A percentile compares a stretch with the other conserved stretches of the same genome.
These are phyloP conservation scores for Xylaria castorea DNA, from an alignment of 495 filamentous ascomycete genomes.

Conservation along the genomic window DNA sequence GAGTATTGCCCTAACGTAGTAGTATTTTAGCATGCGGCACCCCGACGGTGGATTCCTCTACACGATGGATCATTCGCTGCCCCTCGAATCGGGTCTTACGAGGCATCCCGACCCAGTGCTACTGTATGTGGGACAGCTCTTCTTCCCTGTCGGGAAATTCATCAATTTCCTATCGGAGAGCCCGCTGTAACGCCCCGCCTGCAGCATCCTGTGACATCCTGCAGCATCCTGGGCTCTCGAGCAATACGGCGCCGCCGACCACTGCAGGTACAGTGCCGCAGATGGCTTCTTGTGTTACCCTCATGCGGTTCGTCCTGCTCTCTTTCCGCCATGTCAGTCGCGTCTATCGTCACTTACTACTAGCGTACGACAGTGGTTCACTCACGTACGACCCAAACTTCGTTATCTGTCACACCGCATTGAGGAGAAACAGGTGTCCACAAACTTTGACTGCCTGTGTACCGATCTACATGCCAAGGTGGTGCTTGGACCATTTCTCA, in stretches of 20 bases:
- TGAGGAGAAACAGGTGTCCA: not conserved
- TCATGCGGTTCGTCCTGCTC: not conserved
- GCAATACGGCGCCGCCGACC: constrained; percentile 19
- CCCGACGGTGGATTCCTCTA: not conserved
- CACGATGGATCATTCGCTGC: not conserved
- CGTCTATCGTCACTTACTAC: not conserved
- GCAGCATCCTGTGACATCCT: constrained; percentile 12
- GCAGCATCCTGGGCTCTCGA: not conserved
- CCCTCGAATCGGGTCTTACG: constrained; percentile 13
- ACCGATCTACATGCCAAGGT: not conserved
- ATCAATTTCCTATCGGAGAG: constrained; percentile 23
- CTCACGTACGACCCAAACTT: not conserved
- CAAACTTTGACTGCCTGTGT: not conserved
- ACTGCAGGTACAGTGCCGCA: constrained; percentile 20
- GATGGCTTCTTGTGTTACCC: constrained; percentile 12
- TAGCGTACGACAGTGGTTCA: not conserved
- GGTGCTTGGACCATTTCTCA: not conserved
- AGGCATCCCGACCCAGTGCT: not conserved
- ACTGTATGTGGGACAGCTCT: not conserved
- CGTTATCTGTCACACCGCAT: constrained; percentile 13
- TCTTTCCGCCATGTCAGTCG: not conserved
- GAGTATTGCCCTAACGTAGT: not conserved
- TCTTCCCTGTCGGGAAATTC: constrained; percentile 16
- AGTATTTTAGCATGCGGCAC: not conserved
- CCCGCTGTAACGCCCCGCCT: constrained; percentile 20